Conservation (phyloP, 805 yeast species). For the Blastobotrys robertii region DNA sequence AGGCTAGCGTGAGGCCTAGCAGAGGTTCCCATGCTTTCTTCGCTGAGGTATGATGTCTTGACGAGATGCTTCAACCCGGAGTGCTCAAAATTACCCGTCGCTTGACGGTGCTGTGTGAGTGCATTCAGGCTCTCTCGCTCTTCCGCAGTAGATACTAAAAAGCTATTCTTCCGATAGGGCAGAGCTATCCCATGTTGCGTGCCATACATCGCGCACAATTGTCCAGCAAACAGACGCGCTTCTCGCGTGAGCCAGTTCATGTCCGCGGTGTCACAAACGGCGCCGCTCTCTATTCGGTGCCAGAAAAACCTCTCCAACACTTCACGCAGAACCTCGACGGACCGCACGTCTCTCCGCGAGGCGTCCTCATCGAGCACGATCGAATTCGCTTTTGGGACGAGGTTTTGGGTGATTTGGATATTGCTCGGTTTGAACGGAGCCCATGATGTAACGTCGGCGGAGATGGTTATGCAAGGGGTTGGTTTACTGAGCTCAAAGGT, state of each 20-base stretch:
- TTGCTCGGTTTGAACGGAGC: neutral
- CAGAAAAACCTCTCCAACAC: slow-evolving; percentile 7
- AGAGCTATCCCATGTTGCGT: slow-evolving; percentile 20
- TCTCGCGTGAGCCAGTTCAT: slow-evolving; percentile 15
- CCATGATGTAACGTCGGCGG: slow-evolving; percentile 6
- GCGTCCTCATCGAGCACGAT: too few species aligned
- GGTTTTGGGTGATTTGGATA: too few species aligned
- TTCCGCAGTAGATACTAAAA: too few species aligned
- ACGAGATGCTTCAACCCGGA: too few species aligned
- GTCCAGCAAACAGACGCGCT: slow-evolving; percentile 25
- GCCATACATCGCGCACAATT: slow-evolving; percentile 25
- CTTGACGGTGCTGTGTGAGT: too few species aligned
- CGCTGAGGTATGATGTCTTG: slow-evolving; percentile 12
- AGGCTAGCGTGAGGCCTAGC: slow-evolving; percentile 20
- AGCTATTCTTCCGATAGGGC: slow-evolving; percentile 22
- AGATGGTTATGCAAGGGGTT: slow-evolving; percentile 7
- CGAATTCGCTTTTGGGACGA: too few species aligned
- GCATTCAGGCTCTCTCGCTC: too few species aligned
- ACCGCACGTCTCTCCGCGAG: too few species aligned
- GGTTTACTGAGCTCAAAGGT: too few species aligned
- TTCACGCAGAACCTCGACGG: neutral
- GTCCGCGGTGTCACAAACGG: slow-evolving; percentile 6
- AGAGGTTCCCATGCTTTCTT: slow-evolving; percentile 19
- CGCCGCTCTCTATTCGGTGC: slow-evolving; percentile 9
- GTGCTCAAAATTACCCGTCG: too few species aligned